Base-by-base conservation (phyloP, 352 stramenopile genomes). In the Phytophthora colocasiae region DNA sequence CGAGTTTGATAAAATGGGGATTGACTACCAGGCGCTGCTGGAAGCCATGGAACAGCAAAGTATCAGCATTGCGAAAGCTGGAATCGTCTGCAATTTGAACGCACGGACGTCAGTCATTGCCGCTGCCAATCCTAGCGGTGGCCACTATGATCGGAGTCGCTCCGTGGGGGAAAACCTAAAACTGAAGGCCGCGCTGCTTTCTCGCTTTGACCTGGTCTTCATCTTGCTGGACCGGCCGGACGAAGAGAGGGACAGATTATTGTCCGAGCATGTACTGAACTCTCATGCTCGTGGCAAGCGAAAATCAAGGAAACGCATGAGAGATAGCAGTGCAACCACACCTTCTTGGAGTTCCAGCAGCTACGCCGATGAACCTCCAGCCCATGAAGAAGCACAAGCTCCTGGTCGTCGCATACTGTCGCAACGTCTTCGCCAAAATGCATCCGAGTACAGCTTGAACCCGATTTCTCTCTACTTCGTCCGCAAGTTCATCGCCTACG, bases 1-100 rank as follows among this genome's bases (percentile, higher is more conserved):
- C 68, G 97, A 99, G 74, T 98, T 99, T 59, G 97, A 99, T 74
- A 99, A 99, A 73, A 98, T 99, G 95, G 80, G 78, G 3, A 84
- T 83, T 63, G 87, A 97, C 45, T 92, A 96, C 47, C 85, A 97
- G 46, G 88, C 94, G 7, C 77, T 99, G 6, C 83, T 99, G 15
- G 97, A 99, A 83, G 95, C 96, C 9, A 99, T 99, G 97, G 97
- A 99, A 80, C 97, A 99, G 66, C 97, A 99, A 75, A 99, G 83
- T 88, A 99, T 88, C 90, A 99, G 80, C 72, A 97, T 92, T 45
- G 83, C 83, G 11, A 93, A 93, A 59, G 84, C 83, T 32, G 82
- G 97, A 32, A 97, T 99, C 26, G 94, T 99, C 12, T 97, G 94
- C 63, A 98, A 94, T 14, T 81, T 99, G 31, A 97, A 96, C 48